Percentiles rank a stretch among this genome's conserved stretches.
phyloP scores from a whole-genome alignment of 768 basidiomycete genomes.

The Leccinum arenicola region DNA sequence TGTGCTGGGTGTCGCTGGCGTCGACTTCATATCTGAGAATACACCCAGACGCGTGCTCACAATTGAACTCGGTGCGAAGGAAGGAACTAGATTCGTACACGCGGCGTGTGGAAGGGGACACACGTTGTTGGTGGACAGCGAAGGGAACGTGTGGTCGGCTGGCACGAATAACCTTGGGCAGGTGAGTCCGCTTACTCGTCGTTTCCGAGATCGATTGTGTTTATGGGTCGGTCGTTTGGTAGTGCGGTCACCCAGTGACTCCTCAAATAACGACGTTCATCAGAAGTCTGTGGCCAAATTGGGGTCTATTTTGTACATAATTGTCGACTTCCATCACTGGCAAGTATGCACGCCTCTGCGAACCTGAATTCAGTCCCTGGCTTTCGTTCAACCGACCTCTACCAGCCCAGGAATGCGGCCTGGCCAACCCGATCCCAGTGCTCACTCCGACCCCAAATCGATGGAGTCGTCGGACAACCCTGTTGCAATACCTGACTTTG shows the following conservation, averaged over 20 bases:
- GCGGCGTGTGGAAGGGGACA: conserved; percentile 86
- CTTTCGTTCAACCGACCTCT: not conserved
- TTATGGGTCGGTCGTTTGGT: not conserved
- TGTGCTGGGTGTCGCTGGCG: conserved; percentile 58
- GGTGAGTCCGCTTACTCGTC: conserved; percentile 42
- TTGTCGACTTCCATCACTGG: not conserved
- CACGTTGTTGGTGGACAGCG: conserved; percentile 76
- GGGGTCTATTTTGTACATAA: not conserved
- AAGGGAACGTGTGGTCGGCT: conserved; percentile 80
- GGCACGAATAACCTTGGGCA: conserved; percentile 82
- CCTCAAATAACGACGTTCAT: conserved; percentile 67
- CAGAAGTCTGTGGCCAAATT: not conserved
- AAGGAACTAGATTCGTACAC: conserved; percentile 63
- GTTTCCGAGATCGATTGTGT: not conserved
- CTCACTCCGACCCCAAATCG: not conserved
- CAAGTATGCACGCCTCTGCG: not conserved
- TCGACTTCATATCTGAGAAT: conserved; percentile 68
- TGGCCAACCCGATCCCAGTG: not conserved
- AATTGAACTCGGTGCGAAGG: conserved; percentile 55
- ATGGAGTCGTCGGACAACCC: not conserved
- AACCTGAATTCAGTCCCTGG: not conserved
- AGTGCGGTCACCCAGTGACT: conserved; percentile 72
- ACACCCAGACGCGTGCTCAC: conserved; percentile 63
- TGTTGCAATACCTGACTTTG: conserved; percentile 13
- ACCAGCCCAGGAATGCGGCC: conserved; percentile 10